Percentiles rank a stretch among this genome's conserved stretches.
phyloP scores from a whole-genome alignment of 1,284 basidiomycete species.

The Mrakiaceae sp. region DNA sequence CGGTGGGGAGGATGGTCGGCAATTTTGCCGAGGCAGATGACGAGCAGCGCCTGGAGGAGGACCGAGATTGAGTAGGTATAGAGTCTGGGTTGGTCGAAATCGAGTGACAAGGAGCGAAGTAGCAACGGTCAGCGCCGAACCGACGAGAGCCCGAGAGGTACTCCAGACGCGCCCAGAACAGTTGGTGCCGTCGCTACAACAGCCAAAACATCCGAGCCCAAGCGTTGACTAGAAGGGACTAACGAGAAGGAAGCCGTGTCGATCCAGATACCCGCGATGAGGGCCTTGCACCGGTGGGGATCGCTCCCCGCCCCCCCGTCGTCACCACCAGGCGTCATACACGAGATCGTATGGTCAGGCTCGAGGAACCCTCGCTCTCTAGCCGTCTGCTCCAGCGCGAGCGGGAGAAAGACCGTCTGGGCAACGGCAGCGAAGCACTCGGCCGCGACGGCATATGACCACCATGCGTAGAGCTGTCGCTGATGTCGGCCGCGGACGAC shows the following conservation, averaged over 20 bases:
- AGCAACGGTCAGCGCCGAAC: neutral
- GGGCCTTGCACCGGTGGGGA: conserved; percentile 25
- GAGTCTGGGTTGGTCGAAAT: conserved; percentile 43
- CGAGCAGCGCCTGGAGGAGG: conserved; percentile 70
- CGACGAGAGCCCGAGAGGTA: no score
- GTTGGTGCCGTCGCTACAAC: no score
- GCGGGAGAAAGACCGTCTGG: conserved; percentile 14
- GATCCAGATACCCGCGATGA: conserved; percentile 51
- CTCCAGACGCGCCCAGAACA: no score
- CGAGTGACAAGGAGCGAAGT: conserved; percentile 11
- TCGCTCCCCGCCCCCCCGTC: conserved; percentile 10
- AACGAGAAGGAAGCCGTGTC: conserved; percentile 63
- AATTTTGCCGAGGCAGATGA: conserved; percentile 78
- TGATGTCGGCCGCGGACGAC: neutral
- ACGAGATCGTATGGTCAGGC: neutral
- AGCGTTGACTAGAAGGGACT: neutral
- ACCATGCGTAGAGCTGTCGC: conserved; percentile 5
- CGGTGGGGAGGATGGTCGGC: conserved; percentile 69
- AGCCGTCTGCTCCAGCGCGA: conserved; percentile 7
- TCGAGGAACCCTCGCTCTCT: conserved; percentile 1
- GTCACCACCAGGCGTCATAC: neutral
- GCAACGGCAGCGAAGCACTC: conserved; percentile 7
- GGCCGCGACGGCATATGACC: conserved; percentile 7
- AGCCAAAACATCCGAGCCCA: neutral
- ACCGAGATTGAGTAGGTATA: conserved; percentile 79